These are phyloP conservation scores for Crepidotus variabilis DNA, from an alignment of 768 basidiomycete genomes.

Conservation along the genomic window DNA sequence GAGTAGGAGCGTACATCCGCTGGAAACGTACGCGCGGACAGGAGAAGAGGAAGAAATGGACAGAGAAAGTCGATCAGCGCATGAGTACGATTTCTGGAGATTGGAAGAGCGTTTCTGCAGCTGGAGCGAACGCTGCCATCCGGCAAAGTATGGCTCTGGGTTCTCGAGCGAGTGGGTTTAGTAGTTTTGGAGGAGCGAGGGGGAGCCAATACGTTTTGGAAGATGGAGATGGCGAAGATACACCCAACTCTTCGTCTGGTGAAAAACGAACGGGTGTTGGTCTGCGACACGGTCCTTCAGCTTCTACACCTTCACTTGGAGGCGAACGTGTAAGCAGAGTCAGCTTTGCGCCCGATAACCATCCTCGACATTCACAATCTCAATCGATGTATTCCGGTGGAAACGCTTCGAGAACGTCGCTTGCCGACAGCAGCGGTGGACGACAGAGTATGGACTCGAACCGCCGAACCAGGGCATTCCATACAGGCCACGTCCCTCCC, in stretches of 20 bases:
- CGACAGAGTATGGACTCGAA: slow-evolving; percentile 6
- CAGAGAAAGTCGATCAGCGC: slow-evolving; percentile 69
- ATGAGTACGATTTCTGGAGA: slow-evolving; percentile 80
- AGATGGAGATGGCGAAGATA: slow-evolving; percentile 31
- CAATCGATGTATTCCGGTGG: neutral
- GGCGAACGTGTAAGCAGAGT: slow-evolving; percentile 49
- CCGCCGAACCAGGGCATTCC: slow-evolving; percentile 35
- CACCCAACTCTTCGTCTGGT: slow-evolving; percentile 36
- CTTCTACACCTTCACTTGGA: slow-evolving; percentile 16
- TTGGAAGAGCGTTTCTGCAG: slow-evolving; percentile 70
- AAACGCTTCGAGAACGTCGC: neutral
- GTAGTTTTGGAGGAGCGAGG: neutral
- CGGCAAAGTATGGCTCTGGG: slow-evolving; percentile 59
- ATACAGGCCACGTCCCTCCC: slow-evolving; percentile 38
- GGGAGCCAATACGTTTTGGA: slow-evolving; percentile 40
- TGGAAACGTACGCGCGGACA: slow-evolving; percentile 44
- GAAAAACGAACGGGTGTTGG: slow-evolving; percentile 47
- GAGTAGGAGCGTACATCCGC: slow-evolving; percentile 47
- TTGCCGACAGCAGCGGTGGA: slow-evolving; percentile 29
- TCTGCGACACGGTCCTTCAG: slow-evolving; percentile 34
- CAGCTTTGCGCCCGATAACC: slow-evolving; percentile 52
- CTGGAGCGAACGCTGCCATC: slow-evolving; percentile 72
- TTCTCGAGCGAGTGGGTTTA: neutral
- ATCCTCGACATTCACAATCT: neutral
- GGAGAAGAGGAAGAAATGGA: slow-evolving; percentile 57